Conservation (phyloP, 345 rosid genomes). For the Aquilaria sinensis region DNA sequence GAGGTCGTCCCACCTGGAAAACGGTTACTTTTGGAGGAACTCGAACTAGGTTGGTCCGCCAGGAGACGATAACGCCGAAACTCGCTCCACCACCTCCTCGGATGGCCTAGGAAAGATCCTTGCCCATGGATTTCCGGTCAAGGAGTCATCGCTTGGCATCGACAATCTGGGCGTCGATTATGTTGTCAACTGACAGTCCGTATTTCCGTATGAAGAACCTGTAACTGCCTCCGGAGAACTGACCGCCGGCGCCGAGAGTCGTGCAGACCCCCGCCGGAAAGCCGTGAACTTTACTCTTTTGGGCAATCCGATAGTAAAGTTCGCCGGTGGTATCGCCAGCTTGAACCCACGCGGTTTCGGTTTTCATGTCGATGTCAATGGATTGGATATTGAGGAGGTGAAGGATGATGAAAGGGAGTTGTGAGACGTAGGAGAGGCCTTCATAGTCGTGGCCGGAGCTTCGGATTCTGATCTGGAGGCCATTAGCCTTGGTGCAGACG, state of each 20-base stretch:
- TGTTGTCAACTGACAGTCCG: slow-evolving; percentile 46
- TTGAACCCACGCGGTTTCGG: slow-evolving; percentile 38
- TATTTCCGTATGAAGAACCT: slow-evolving; percentile 47
- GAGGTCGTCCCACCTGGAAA: slow-evolving; percentile 21
- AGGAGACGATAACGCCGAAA: slow-evolving; percentile 46
- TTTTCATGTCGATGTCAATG: slow-evolving; percentile 25
- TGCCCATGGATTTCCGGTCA: slow-evolving; percentile 36
- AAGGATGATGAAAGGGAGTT: slow-evolving; percentile 23
- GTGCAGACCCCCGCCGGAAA: slow-evolving; percentile 42
- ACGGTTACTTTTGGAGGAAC: slow-evolving; percentile 40
- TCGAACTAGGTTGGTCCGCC: slow-evolving; percentile 35
- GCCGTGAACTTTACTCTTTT: slow-evolving; percentile 36
- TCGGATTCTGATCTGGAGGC: slow-evolving; percentile 20
- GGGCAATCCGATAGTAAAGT: slow-evolving; percentile 32
- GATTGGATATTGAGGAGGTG: slow-evolving; percentile 41
- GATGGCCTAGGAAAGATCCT: slow-evolving; percentile 57
- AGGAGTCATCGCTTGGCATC: slow-evolving; percentile 39
- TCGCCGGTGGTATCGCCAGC: slow-evolving; percentile 56
- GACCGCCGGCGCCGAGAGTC: slow-evolving; percentile 42
- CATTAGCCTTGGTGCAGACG: slow-evolving; percentile 19
- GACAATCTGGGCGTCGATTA: slow-evolving; percentile 42
- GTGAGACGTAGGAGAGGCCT: slow-evolving; percentile 22
- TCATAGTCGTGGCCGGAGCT: slow-evolving; percentile 32
- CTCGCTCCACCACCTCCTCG: slow-evolving; percentile 55
- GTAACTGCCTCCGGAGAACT: slow-evolving; percentile 45